Evolutionary conservation across 352 stramenopile genomes (phyloP), one percentile per base, ranked within the genome.

Genomic region (Pythium aristosporum): DNA sequence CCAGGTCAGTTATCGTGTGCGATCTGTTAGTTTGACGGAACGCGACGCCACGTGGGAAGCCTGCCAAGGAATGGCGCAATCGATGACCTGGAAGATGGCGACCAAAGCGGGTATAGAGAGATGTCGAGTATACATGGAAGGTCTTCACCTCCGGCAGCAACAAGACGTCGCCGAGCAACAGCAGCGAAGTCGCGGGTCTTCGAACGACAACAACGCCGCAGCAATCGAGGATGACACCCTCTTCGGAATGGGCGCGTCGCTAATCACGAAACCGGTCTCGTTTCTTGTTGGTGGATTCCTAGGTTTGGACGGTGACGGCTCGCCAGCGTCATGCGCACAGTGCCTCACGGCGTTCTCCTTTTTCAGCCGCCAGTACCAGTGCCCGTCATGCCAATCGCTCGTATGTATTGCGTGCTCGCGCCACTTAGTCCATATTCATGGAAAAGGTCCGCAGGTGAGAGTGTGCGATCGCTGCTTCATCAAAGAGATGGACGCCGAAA

Each of bases 381-480:
- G 84, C 18, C 76, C 77, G 0, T 65, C 66, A 1, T 93, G 84
- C 44, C 71, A 76, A 23, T 74, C 70, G 13, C 49, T 79, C 5
- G 72, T 90, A 5, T 93, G 84, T 55, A 70, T 85, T 11, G 68
- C 68, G 12, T 92, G 84, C 25, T 89, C 78, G 30, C 72, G 82
- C 1, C 84, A 92, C 43, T 72, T 76, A 8, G 57, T 73, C 8
- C 69, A 82, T 58, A n/a, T 85, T 16, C 61, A 76, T 23, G 76
- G 73, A 5, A 78, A 77, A 21, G 72, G 69, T 0, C 64, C 74
- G 1, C 69, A 87, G 32, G 30, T 78, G 2, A 87, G 88, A 63
- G 71, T 86, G 0, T 93, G 84, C 36, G 84, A 93, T 41, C 75
- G 84, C 5, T 93, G 84, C 43, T 93, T 91, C 32, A 66, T 93